Conservation (phyloP, 1,284 basidiomycete species). For the Cerioporus squamosus region DNA sequence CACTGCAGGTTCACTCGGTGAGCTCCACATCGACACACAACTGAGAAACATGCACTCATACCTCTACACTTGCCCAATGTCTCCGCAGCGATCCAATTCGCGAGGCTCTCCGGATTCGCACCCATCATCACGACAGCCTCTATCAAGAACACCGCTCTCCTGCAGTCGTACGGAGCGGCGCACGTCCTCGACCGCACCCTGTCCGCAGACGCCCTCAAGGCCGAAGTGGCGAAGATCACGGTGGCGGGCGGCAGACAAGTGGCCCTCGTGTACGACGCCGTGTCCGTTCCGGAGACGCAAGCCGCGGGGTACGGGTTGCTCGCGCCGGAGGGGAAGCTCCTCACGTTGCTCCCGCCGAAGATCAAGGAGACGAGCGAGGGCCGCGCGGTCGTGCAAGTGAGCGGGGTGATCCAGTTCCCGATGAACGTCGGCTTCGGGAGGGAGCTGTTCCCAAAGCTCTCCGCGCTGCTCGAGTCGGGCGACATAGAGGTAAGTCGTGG, state of each 20-base stretch:
- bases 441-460: slow-evolving; percentile 48
- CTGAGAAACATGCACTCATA: no score
- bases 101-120: slow-evolving; percentile 38
- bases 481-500: slow-evolving; percentile 7
- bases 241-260: slow-evolving; percentile 25
- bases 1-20: no score
- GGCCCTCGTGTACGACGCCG: slow-evolving; percentile 32
- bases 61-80: fast-evolving
- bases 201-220: slow-evolving; percentile 17
- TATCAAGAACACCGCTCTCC: slow-evolving; percentile 33
- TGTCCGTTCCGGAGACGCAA: slow-evolving; percentile 23
- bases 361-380: slow-evolving; percentile 12
- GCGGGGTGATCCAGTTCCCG: slow-evolving; percentile 39
- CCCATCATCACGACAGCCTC: slow-evolving; percentile 42
- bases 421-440: slow-evolving; percentile 19
- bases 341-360: slow-evolving; percentile 11
- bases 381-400: slow-evolving; percentile 10
- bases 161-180: slow-evolving; percentile 41
- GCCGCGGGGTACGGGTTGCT: slow-evolving; percentile 30
- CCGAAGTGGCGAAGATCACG: slow-evolving; percentile 23
- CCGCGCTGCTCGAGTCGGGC: slow-evolving; percentile 18
- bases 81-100: slow-evolving; percentile 36
- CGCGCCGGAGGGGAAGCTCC: slow-evolving; percentile 27
- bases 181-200: slow-evolving; percentile 39
- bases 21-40: no score